Evolutionary conservation across 2,329 filamentous ascomycete species (phyloP), one percentile per base, ranked within the genome.

Genomic region (Verticillium nubilum): DNA sequence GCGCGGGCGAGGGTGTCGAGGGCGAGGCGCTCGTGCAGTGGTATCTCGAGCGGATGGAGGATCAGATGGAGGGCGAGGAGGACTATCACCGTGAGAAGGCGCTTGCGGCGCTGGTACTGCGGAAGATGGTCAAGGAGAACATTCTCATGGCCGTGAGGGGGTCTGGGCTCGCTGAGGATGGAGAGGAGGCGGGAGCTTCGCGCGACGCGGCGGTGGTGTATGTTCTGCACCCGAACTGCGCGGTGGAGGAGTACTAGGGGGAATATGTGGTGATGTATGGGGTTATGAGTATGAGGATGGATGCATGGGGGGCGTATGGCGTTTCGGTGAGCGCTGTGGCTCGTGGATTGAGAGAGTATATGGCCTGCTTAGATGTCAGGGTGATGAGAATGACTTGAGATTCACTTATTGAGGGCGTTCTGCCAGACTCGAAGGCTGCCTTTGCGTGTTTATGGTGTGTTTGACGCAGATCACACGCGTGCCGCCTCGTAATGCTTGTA

Each of bases 121-220:
- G 91, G 82, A 89, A 91, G 74, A 96, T 98, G 89, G 90, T 97
- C 70, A 97, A 95, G 88, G 93, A 96, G 65, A 92, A 96, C 66
- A 93, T 96, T 23, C 83, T 98, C 55, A 91, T 95, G 76, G 90
- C 92, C 58, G 86, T 92, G 31, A 81, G 86, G 50, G 89, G 82
- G 54, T 80, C 87, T 64, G 72, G 77, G 35, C 81, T 78, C 15
- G 79, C 73, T 13, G 76, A 77, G 5, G 68, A 66, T 17, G 71
- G 31, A 13, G 54, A 68, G 42, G 57, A 73, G 70, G 66, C 76
- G 65, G 73, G 78, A 69, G 70, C 80, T 25, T 72, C 76, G 17
- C 67, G 74, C 25, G 72, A 70, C 12, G 77, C 77, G 64, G 80
- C 79, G 68, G 79, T 90, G 4, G 83, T 95, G 57, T 99, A 97